Evolutionary conservation across 2,329 filamentous ascomycete species (phyloP), one percentile per base, ranked within the genome.

Genomic region (Blastomyces gilchristii): DNA sequence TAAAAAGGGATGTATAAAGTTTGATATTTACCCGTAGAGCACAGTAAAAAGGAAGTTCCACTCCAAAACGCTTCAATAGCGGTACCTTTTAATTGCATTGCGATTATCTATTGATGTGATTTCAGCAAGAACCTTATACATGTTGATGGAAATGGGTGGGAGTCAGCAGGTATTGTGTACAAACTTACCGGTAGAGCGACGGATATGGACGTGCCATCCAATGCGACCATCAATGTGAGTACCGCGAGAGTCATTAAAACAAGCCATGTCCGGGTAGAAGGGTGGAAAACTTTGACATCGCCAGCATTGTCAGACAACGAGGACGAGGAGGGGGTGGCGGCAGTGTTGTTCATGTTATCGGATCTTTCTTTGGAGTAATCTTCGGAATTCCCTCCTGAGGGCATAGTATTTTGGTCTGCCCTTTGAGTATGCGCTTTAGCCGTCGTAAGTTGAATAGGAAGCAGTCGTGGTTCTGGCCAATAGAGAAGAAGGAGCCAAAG

Each of bases 61-160:
- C 83, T 81, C 87, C 86, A 89, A 72, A 89, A 89, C 0, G 85
- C 84, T 73, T 89, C 79, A 41, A 85, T 80, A 2, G 82, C 82
- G 0, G 78, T 79, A 53, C 83, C 82, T 37, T 77, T 67, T 7
- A 86, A 76, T 25, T 79, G 79, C 8, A 72, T 66, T n/a, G 82
- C 79, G 63, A 85, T 82, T 50, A 78, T 79, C 71, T 77, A 60
- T 16, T 22, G 18, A 31, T 43, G 25, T n/a, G 28, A 57, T 53
- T 31, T 62, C 31, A 62, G 54, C 28, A 60, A 56, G 53, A 43
- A 28, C 31, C 47, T 62, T 43, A 16, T 31, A 43, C 7, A 37
- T 18, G 25, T 1, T 28, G 5, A 41, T 22, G 25, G 47, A 11
- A 28, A 18, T 2, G 8, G n/a, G 22, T 6, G 0, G 11, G 16